phyloP scores from a whole-genome alignment of 805 yeast species.

The Metschnikowia aberdeeniae region DNA sequence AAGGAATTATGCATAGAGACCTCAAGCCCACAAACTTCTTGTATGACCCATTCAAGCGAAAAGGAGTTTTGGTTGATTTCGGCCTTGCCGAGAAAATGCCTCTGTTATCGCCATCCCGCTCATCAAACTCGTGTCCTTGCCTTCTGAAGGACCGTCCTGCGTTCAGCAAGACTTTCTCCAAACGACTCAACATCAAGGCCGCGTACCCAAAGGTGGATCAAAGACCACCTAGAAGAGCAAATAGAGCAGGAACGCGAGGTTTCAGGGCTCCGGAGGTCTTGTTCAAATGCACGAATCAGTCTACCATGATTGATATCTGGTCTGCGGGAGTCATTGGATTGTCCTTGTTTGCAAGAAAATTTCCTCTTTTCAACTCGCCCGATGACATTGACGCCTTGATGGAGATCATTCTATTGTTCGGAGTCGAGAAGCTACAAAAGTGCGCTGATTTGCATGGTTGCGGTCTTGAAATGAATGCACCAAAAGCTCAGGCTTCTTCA shows the following conservation, averaged over 20 bases:
- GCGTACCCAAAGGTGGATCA: constrained; percentile 83
- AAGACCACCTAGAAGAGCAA: constrained; percentile 87
- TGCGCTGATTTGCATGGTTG: constrained; percentile 86
- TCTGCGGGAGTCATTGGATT: constrained; percentile 86
- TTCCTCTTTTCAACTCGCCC: constrained; percentile 90
- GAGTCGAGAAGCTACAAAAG: constrained; percentile 63
- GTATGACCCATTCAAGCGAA: constrained; percentile 59
- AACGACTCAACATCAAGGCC: constrained; percentile 33
- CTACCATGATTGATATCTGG: constrained; percentile 84
- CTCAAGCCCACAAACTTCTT: constrained; percentile 60
- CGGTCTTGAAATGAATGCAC: constrained; percentile 57
- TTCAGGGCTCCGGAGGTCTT: constrained; percentile 93
- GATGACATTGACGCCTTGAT: constrained; percentile 91
- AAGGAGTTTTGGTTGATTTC: constrained; percentile 86
- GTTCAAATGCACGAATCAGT: constrained; percentile 79
- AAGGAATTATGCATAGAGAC: constrained; percentile 41
- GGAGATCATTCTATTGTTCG: constrained; percentile 80
- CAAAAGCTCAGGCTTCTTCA: constrained; percentile 15
- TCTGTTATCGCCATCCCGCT: constrained; percentile 8
- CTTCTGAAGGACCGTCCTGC: constrained; percentile 31
- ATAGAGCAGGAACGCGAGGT: constrained; percentile 95
- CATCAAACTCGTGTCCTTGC: constrained; percentile 54
- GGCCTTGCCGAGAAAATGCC: constrained; percentile 73
- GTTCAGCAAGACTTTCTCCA: constrained; percentile 17
- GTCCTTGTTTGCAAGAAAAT: constrained; percentile 71